These are phyloP conservation scores for Agrocybe chaxingu DNA, from an alignment of 768 basidiomycete genomes.

Conservation along the genomic window DNA sequence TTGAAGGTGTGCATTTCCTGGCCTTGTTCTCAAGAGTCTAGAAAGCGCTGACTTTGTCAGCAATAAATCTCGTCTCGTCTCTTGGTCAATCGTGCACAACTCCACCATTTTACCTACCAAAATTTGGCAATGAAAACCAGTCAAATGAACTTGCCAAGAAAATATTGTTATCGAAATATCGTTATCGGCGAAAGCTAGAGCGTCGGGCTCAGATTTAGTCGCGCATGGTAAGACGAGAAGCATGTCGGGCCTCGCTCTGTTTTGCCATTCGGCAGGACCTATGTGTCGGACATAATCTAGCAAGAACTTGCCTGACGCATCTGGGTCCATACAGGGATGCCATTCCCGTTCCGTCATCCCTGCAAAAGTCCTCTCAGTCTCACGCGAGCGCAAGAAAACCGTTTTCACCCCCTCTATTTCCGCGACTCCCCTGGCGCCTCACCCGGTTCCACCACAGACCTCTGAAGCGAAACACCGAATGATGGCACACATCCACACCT, in stretches of 20 bases:
- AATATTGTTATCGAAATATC: too few species aligned
- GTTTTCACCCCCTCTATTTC: slow-evolving; percentile 5
- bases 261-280: background rate
- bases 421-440: slow-evolving; percentile 1
- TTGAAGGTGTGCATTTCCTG: too few species aligned
- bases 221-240: too few species aligned
- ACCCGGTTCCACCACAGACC: slow-evolving; percentile 2
- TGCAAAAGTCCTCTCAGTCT: background rate
- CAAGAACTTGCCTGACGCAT: background rate
- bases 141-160: too few species aligned
- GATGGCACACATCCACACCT: slow-evolving; percentile 2
- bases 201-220: too few species aligned
- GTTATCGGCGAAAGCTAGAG: too few species aligned
- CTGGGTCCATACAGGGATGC: background rate
- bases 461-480: slow-evolving; percentile 3
- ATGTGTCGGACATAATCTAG: background rate
- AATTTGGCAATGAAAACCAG: too few species aligned
- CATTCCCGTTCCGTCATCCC: background rate
- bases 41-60: background rate
- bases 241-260: too few species aligned
- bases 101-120: slow-evolving; percentile 4
- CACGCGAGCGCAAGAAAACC: background rate
- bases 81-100: background rate
- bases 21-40: background rate
- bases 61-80: background rate